Conservation (phyloP, 257 asterid species). For the Solanum ossicruentum region DNA sequence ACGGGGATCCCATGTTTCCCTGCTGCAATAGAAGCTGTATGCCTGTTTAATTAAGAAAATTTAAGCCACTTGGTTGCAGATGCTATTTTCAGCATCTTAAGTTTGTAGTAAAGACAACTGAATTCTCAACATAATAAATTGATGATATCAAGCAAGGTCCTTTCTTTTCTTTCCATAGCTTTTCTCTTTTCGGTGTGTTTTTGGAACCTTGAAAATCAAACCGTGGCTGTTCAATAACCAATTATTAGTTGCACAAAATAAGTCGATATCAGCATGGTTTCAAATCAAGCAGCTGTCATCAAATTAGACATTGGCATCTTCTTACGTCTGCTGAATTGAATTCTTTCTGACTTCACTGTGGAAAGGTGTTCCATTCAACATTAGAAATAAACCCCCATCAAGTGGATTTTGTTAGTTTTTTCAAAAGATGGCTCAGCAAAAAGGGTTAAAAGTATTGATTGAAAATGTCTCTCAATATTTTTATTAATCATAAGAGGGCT, state of each 20-base stretch:
- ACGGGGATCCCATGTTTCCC: conserved; percentile 94
- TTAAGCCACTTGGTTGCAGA: not conserved
- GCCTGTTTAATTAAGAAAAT: conserved; percentile 33
- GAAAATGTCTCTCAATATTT: no score
- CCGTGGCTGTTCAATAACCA: not conserved
- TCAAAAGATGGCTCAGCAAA: no score
- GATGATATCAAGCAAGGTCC: not conserved
- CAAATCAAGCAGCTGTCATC: not conserved
- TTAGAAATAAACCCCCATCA: not conserved
- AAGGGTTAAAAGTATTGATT: no score
- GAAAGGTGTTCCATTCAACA: not conserved
- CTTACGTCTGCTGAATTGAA: not conserved
- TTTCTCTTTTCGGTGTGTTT: not conserved
- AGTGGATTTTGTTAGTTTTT: not conserved
- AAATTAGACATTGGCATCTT: not conserved
- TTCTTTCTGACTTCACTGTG: not conserved
- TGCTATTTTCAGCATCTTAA: not conserved
- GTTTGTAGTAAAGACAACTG: not conserved
- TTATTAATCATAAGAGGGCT: no score
- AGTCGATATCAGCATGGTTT: not conserved
- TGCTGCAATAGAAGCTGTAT: conserved; percentile 90
- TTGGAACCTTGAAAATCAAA: not conserved
- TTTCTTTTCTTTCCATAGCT: not conserved
- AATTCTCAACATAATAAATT: not conserved
- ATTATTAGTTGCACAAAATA: not conserved